These are phyloP conservation scores for Coemansia sp. DNA, from an alignment of 371 early-diverging fungal species.

Conservation along the genomic window DNA sequence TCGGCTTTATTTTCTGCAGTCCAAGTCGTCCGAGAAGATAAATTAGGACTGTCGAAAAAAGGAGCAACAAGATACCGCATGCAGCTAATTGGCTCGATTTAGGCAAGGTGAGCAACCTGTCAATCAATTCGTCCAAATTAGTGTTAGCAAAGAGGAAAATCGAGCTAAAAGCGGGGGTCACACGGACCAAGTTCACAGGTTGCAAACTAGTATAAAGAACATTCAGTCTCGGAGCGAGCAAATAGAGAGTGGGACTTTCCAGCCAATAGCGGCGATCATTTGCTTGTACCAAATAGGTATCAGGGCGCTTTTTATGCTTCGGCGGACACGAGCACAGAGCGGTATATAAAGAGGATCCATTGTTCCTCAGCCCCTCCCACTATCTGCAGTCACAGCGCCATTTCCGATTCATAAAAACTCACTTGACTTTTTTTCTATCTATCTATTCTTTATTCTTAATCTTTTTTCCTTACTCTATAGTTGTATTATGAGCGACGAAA, in stretches of 20 bases:
- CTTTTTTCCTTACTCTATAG: background rate
- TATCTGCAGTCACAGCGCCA: no score
- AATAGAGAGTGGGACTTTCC: background rate
- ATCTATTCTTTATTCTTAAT: background rate
- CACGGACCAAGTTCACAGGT: background rate
- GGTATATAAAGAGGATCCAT: background rate
- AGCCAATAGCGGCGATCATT: no score
- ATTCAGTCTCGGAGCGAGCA: background rate
- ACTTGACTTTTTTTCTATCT: background rate
- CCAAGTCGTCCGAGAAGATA: no score
- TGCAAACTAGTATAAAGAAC: no score
- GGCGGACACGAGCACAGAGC: no score
- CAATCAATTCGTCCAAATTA: no score
- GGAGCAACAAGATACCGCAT: background rate
- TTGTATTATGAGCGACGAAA: constrained; percentile 2
- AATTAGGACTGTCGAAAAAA: background rate
- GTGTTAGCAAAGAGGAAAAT: background rate
- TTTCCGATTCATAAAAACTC: no score
- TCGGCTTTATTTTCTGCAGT: no score
- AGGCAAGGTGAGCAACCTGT: background rate
- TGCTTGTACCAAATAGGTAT: no score
- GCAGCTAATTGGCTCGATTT: background rate
- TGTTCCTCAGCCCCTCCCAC: background rate
- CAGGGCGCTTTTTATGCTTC: no score
- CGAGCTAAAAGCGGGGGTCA: background rate